These are phyloP conservation scores for Limonium bicolor DNA, from an alignment of 148 eudicot species.

Conservation along the genomic window DNA sequence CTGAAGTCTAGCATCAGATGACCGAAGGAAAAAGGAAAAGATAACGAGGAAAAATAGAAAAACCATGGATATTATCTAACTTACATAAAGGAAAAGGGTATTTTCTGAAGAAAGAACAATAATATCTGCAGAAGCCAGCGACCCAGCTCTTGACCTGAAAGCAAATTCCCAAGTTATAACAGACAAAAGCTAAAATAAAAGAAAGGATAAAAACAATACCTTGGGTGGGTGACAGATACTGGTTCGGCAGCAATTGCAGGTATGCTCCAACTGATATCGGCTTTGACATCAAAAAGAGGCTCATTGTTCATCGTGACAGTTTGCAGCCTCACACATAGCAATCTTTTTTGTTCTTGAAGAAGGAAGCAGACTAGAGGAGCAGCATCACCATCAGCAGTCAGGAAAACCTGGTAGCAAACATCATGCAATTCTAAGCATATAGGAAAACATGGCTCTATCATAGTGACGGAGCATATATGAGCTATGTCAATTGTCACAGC, in stretches of 20 bases:
- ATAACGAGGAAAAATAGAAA: too few species aligned
- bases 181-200: constrained; percentile 1
- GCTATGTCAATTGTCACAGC: too few species aligned
- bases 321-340: constrained; percentile 61
- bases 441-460: too few species aligned
- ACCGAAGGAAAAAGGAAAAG: too few species aligned
- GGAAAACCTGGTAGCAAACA: constrained; percentile 68
- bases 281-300: constrained; percentile 53
- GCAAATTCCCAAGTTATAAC: constrained; percentile 3
- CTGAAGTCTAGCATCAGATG: too few species aligned
- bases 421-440: not conserved
- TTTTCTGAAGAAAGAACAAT: constrained; percentile 61
- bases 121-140: constrained; percentile 54
- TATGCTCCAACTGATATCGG: constrained; percentile 91
- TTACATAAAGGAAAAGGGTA: constrained; percentile 71
- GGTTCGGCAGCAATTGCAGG: constrained; percentile 89
- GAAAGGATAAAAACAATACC: constrained; percentile 22
- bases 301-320: constrained; percentile 46
- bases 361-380: constrained; percentile 75
- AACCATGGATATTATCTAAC: too few species aligned
- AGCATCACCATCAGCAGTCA: constrained; percentile 72
- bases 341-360: constrained; percentile 78
- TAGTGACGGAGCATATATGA: too few species aligned
- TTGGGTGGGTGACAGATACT: constrained; percentile 68
- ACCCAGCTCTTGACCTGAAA: constrained; percentile 50